Percentiles rank a stretch among this genome's conserved stretches.
phyloP scores from a whole-genome alignment of 192 early-diverging fungal species.

The Coemansia sp. region DNA sequence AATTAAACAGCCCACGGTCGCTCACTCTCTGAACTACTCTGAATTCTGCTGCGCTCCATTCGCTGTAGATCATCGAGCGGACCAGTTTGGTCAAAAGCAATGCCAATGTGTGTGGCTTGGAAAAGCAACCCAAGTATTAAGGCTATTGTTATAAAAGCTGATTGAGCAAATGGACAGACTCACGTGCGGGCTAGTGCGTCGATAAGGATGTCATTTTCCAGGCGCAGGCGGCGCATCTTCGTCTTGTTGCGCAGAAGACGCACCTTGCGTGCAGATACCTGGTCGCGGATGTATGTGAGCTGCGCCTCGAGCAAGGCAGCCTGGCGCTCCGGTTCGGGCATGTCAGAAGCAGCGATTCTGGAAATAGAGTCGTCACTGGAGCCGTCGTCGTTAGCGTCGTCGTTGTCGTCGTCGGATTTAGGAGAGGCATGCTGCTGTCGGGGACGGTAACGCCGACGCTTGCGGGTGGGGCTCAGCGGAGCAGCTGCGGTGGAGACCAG shows the following conservation, averaged over 20 bases:
- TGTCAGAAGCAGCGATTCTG: not conserved
- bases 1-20: too few relatives aligned
- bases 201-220: slow-evolving; percentile 44
- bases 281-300: slow-evolving; percentile 27
- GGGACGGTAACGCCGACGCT: slow-evolving; percentile 3
- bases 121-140: too few relatives aligned
- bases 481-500: slow-evolving; percentile 1
- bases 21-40: too few relatives aligned
- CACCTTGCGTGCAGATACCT: slow-evolving; percentile 26
- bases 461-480: not conserved
- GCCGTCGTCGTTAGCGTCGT: not conserved
- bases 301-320: slow-evolving; percentile 29
- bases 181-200: slow-evolving; percentile 23
- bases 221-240: slow-evolving; percentile 38
- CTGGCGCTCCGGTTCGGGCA: slow-evolving; percentile 12
- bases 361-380: not conserved
- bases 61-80: too few relatives aligned
- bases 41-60: too few relatives aligned
- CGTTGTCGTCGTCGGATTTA: not conserved
- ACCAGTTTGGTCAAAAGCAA: too few relatives aligned
- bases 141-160: too few relatives aligned
- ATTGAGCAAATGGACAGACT: too few relatives aligned
- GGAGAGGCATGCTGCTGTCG: not conserved
- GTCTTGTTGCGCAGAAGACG: slow-evolving; percentile 14
- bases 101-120: too few relatives aligned